These are phyloP conservation scores for Kwoniella botswanensis DNA, from an alignment of 768 basidiomycete genomes.

Conservation along the genomic window DNA sequence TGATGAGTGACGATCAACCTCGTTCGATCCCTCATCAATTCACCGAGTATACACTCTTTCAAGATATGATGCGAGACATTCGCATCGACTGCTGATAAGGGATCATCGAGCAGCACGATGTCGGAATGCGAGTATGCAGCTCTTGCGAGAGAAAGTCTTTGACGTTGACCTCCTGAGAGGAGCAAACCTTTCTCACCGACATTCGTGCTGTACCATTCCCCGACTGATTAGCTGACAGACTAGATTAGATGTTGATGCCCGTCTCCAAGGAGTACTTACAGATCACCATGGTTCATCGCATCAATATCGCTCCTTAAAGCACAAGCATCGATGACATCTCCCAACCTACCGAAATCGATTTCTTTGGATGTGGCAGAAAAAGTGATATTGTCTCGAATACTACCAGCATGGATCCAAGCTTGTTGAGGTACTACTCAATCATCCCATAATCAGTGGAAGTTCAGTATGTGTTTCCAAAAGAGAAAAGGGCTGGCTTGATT, in stretches of 20 bases:
- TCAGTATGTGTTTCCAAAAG: no score
- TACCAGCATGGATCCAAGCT: conserved; percentile 56
- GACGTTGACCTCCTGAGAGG: conserved; percentile 56
- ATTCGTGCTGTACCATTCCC: conserved; percentile 61
- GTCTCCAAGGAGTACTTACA: conserved; percentile 18
- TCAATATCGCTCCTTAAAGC: conserved; percentile 44
- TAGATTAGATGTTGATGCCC: no score
- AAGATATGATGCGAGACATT: conserved; percentile 73
- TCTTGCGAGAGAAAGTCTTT: conserved; percentile 50
- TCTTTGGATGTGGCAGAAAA: conserved; percentile 38
- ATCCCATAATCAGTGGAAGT: neutral
- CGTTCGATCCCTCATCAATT: conserved; percentile 64
- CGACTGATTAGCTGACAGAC: neutral
- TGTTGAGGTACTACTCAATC: conserved; percentile 47
- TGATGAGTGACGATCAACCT: conserved; percentile 65
- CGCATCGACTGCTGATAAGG: conserved; percentile 75
- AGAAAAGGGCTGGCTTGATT: no score
- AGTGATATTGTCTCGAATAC: conserved; percentile 54
- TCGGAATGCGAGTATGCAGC: conserved; percentile 44
- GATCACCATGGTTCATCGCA: conserved; percentile 42
- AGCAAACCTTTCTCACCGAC: conserved; percentile 77
- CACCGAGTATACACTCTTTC: conserved; percentile 64
- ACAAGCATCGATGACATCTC: conserved; percentile 48
- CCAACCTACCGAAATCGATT: conserved; percentile 34
- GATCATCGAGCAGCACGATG: conserved; percentile 56